A percentile compares a stretch with the other conserved stretches of the same genome.
Evolutionary conservation across 2,329 filamentous ascomycete genomes (phyloP).

Genomic region (Podosphaera leucotricha): DNA sequence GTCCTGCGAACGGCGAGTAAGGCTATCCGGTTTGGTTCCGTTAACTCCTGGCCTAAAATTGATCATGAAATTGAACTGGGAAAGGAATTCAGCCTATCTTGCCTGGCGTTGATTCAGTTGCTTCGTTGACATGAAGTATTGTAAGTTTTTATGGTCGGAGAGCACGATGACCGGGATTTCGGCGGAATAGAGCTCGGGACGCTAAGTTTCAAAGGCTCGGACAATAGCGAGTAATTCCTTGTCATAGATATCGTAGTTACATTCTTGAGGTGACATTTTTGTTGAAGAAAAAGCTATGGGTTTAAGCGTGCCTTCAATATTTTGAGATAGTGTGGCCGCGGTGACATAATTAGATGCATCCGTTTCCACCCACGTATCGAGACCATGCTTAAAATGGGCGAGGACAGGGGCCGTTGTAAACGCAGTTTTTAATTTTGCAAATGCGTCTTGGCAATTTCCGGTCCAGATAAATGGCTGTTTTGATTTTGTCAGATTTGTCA

Average conservation of each 20-base stretch:
- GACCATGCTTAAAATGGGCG: neutral
- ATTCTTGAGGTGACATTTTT: neutral
- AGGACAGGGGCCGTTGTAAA: neutral
- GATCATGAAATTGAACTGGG: neutral
- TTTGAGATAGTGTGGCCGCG: neutral
- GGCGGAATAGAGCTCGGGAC: neutral
- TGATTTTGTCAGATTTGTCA: neutral
- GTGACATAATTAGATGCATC: neutral
- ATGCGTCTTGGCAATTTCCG: neutral
- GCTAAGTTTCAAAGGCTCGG: neutral
- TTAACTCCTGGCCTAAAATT: neutral
- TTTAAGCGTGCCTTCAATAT: neutral
- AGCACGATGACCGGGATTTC: neutral
- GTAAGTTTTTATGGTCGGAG: neutral
- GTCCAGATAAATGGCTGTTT: neutral
- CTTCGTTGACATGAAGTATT: neutral
- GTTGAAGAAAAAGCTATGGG: neutral
- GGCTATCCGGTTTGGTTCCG: neutral
- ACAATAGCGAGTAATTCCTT: slow-evolving; percentile 1
- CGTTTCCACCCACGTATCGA: neutral
- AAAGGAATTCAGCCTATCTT: neutral
- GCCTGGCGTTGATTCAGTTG: neutral
- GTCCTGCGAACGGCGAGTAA: neutral
- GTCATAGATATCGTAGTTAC: neutral
- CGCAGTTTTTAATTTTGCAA: neutral